Conservation (phyloP, 2,329 filamentous ascomycete species). For the Hypoxylon sp. region DNA sequence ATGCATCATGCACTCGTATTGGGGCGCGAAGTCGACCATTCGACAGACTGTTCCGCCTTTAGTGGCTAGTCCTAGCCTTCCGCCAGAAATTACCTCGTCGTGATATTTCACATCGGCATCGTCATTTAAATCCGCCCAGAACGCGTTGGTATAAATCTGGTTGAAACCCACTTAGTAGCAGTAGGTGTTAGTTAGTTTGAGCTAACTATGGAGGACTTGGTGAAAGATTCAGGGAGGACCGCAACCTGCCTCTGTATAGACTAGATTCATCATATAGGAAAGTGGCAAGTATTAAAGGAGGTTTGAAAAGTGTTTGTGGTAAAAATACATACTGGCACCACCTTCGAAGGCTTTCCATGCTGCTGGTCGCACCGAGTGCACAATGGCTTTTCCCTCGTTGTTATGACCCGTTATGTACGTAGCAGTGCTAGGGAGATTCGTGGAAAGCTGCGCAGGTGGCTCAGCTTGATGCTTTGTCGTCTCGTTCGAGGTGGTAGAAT, state of each 20-base stretch:
- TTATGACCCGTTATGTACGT: constrained; percentile 53
- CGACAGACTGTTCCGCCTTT: constrained; percentile 57
- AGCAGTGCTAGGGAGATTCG: constrained; percentile 43
- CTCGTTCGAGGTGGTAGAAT: constrained; percentile 9
- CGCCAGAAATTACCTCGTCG: constrained; percentile 53
- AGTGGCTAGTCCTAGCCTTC: constrained; percentile 58
- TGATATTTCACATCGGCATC: constrained; percentile 60
- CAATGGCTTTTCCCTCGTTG: constrained; percentile 54
- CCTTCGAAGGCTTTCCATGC: constrained; percentile 53
- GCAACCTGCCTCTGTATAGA: not conserved
- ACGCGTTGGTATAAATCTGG: constrained; percentile 60
- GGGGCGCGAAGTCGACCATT: constrained; percentile 64
- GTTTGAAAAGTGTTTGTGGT: no score
- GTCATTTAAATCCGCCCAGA: constrained; percentile 58
- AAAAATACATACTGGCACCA: constrained; percentile 44
- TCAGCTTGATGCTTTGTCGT: constrained; percentile 14
- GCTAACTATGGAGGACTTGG: not conserved
- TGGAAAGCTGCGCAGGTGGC: constrained; percentile 32
- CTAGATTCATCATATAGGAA: not conserved
- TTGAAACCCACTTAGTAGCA: constrained; percentile 54
- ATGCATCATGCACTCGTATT: constrained; percentile 63
- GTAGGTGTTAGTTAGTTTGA: constrained; percentile 11
- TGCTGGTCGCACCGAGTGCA: constrained; percentile 53
- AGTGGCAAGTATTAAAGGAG: not conserved
- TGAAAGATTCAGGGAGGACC: not conserved